Base-by-base conservation (phyloP, 2,329 filamentous ascomycete genomes). In the Aspergillus bombycis region DNA sequence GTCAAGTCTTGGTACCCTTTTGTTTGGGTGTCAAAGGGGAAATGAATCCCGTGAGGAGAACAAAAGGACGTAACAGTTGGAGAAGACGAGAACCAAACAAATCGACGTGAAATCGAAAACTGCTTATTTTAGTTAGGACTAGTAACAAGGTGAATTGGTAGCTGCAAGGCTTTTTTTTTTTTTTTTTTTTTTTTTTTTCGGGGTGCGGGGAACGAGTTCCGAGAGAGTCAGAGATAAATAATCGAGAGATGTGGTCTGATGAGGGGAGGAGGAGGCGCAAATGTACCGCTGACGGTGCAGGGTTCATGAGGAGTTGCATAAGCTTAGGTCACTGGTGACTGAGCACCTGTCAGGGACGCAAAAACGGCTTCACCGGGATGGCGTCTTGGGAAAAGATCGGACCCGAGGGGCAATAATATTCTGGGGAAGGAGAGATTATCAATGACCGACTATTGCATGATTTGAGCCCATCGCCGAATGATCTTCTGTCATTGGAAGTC, bases 321-420 rank as follows among this genome's bases (percentile, higher is more conserved):
- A 38, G 21, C 52, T 55, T 23, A 41, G 52, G 34, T 16, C 34
- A 54, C 52, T 23, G 52, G 34, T 16, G 14, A 54, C 52, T 23
- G 52, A 36, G 52, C 41, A 56, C 56, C 57, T 52, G 30, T 36
- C 38, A 43, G 46, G 50, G 32, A 62, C 21, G 46, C 60, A 55
- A 32, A 32, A 45, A 58, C 54, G 36, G 58, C 45, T 60, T 74
- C 73, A 75, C 73, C 73, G 73, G 61, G 57, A 57, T 34, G 55
- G 62, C 67, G 19, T 60, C 64, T 67, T 65, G 58, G 70, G 66
- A 65, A 71, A 70, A 52, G 70, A 71, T 72, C 66, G 62, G 68
- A 55, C 32, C 52, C 32, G 52, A 55, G 28, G 19, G 21, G 52
- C 32, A 55, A 38, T 55, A 38, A 32, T 19, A n/a, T 55, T 38